Evolutionary conservation across 371 early-diverging fungal species (phyloP).

Genomic region (Circinella umbellata): DNA sequence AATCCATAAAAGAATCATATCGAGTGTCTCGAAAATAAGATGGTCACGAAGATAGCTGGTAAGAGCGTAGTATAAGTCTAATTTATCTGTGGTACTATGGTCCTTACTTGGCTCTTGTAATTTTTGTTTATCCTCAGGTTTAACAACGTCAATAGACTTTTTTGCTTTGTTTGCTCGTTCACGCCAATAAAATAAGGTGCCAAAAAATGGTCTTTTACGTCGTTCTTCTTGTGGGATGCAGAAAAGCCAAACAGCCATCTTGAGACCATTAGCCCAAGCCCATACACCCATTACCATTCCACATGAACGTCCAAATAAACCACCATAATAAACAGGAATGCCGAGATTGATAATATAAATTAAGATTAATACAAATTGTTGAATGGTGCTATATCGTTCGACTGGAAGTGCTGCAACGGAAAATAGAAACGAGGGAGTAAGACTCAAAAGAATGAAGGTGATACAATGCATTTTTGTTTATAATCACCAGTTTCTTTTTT

Average conservation of each 20-base stretch:
- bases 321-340: conserved; percentile 40
- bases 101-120: background rate
- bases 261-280: conserved; percentile 40
- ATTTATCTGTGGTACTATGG: background rate
- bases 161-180: conserved; percentile 8
- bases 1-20: background rate
- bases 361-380: conserved; percentile 22
- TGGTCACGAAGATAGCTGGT: conserved; percentile 18
- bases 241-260: conserved; percentile 50
- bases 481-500: background rate
- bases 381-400: conserved; percentile 16
- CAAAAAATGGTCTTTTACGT: conserved; percentile 28
- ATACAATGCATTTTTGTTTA: conserved; percentile 15
- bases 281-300: conserved; percentile 28
- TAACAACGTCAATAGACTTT: background rate
- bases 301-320: conserved; percentile 22
- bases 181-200: conserved; percentile 38
- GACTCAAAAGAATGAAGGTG: conserved; percentile 17
- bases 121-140: conserved; percentile 1
- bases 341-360: conserved; percentile 27
- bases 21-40: conserved; percentile 26
- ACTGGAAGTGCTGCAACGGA: conserved; percentile 33
- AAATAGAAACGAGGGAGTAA: conserved; percentile 33
- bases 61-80: conserved; percentile 14
- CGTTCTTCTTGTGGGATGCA: conserved; percentile 42